Base-by-base conservation (phyloP, 768 basidiomycete genomes). In the Coprinopsis strossmayeri region DNA sequence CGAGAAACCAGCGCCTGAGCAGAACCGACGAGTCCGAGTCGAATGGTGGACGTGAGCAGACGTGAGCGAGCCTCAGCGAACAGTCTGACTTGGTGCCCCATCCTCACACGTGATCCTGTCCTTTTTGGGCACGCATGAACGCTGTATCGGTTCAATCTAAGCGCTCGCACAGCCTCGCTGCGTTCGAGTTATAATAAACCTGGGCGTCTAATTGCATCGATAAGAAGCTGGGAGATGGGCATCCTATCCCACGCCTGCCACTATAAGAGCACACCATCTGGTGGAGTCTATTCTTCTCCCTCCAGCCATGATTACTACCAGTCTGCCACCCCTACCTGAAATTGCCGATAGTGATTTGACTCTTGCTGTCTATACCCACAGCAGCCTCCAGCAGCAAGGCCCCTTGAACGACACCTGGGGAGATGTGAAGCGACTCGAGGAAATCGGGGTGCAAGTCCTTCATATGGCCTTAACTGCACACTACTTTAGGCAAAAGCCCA, bases 341-440 rank as follows among this genome's bases (percentile, higher is more conserved):
- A 76, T 84, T 54, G 70, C 73, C 4, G 75, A 80, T 48, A 34
- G 63, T 34, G 71, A 77, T 35, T 61, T 81, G 42, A 59, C 78
- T 38, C 72, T 84, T 45, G 80, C 82, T 53, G 70, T 84, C 45
- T 77, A 69, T 59, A 78, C 73, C 0, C 79, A 82, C 46, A n/a
- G n/a, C n/a, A n/a, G n/a, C 59, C 57, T 24, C 69, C 75, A 2
- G 13, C 53, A 74, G 15, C 55, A 55, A 5, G 55, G 59, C 2
- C 42, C 47, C 3, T 38, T 59, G 53, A 72, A 71, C 17, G 64
- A 72, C 3, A 70, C 73, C 32, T 82, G 80, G 53, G 79, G 81
- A 9, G 78, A 80, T 55, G 70, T 68, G 17, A 73, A 77, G 17
- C 78, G 86, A 32, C 71, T 87, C 13, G 72, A 72, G 3, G 71